Percentiles rank a stretch among this genome's conserved stretches.
Evolutionary conservation across 495 filamentous ascomycete genomes (phyloP).

Genomic region (Patellaria atrata): DNA sequence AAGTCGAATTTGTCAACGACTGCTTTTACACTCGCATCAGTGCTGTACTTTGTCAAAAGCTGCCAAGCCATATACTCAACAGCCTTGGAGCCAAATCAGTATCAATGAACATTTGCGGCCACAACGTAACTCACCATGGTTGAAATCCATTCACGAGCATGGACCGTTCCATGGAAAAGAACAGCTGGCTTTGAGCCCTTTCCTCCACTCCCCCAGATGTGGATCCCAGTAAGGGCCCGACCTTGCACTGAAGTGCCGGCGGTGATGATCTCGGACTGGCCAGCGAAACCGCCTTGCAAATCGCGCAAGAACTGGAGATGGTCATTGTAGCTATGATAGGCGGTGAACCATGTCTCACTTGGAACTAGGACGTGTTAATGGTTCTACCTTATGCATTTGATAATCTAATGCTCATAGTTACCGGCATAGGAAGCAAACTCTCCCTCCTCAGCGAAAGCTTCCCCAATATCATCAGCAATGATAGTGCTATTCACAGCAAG

Average conservation of each 20-base stretch:
- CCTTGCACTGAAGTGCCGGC: constrained; percentile 39
- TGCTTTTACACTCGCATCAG: constrained; percentile 28
- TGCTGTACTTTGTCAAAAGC: constrained; percentile 34
- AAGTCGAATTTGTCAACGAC: constrained; percentile 46
- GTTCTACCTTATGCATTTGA: too few relatives aligned
- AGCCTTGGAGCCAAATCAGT: constrained; percentile 1
- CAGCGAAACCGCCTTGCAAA: constrained; percentile 32
- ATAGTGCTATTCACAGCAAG: constrained; percentile 4
- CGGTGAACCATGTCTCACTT: constrained; percentile 35
- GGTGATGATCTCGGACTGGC: constrained; percentile 38
- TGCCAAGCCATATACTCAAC: constrained; percentile 41
- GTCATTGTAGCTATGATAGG: constrained; percentile 43
- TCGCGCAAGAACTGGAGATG: constrained; percentile 39
- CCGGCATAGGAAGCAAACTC: constrained; percentile 4
- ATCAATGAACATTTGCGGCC: neutral
- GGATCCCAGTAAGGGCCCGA: constrained; percentile 41
- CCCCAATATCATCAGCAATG: constrained; percentile 10
- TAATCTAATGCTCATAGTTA: too few relatives aligned
- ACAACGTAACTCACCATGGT: constrained; percentile 21
- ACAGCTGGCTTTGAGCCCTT: constrained; percentile 39
- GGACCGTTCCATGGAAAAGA: constrained; percentile 45
- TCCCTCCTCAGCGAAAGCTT: constrained; percentile 5
- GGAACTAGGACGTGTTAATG: constrained; percentile 6
- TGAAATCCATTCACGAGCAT: constrained; percentile 50
- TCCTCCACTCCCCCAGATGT: constrained; percentile 40